Conservation (phyloP, 2,329 filamentous ascomycete species). For the Pestalotiopsis fici region DNA sequence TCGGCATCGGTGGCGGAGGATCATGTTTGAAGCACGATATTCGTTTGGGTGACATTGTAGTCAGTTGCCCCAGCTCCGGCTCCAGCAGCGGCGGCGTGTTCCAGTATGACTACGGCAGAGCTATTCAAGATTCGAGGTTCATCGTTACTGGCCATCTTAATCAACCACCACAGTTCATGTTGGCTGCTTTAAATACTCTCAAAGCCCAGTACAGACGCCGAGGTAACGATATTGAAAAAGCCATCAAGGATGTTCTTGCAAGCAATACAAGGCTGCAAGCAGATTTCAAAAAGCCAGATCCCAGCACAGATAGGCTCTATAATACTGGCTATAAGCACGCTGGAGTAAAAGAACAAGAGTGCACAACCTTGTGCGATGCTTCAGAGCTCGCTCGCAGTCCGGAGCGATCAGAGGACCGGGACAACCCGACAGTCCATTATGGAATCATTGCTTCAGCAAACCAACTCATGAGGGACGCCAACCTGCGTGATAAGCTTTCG, state of each 20-base stretch:
- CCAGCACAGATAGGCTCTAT: conserved; percentile 29
- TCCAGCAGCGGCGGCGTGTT: not conserved
- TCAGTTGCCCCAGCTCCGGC: conserved; percentile 21
- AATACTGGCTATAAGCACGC: not conserved
- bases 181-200: conserved; percentile 22
- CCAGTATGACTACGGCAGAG: conserved; percentile 10
- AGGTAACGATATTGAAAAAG: conserved; percentile 27
- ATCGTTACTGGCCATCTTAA: conserved; percentile 11
- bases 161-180: conserved; percentile 4
- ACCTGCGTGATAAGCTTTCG: conserved; percentile 23
- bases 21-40: conserved; percentile 25
- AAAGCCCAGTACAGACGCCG: conserved; percentile 16
- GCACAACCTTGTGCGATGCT: conserved; percentile 4
- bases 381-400: not conserved
- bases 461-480: conserved; percentile 28
- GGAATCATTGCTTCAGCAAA: conserved; percentile 35
- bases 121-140: conserved; percentile 20
- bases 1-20: conserved; percentile 33
- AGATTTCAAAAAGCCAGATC: conserved; percentile 24
- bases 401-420: conserved; percentile 6
- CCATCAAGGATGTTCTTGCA: conserved; percentile 27
- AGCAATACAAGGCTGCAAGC: conserved; percentile 19
- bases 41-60: conserved; percentile 30
- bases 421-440: conserved; percentile 30
- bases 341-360: conserved; percentile 14